phyloP scores from a whole-genome alignment of 345 rosid species.

The Laguncularia racemosa region DNA sequence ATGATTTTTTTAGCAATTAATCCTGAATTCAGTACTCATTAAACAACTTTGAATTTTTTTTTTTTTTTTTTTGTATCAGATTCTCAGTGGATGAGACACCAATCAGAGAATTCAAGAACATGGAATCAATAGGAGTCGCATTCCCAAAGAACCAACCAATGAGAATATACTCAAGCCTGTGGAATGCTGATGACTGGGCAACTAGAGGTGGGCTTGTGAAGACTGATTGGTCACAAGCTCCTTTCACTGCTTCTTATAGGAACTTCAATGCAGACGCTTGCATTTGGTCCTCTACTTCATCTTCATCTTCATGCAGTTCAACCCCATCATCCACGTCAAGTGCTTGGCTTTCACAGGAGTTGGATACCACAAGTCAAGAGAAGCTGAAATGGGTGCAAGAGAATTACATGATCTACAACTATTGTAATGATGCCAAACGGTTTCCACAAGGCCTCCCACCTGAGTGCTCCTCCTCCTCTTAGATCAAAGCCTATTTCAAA shows the following conservation, averaged over 20 bases:
- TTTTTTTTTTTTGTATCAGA: conserved; percentile 1
- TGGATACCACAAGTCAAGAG: conserved; percentile 25
- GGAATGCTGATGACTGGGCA: conserved; percentile 66
- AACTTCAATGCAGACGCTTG: conserved; percentile 41
- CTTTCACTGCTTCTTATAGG: conserved; percentile 51
- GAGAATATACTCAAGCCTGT: conserved; percentile 54
- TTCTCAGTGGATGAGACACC: conserved; percentile 53
- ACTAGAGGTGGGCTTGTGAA: conserved; percentile 54
- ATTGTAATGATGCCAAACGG: conserved; percentile 41
- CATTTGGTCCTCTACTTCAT: conserved; percentile 28
- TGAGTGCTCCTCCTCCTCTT: conserved; percentile 26
- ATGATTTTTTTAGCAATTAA: no score
- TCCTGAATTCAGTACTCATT: no score
- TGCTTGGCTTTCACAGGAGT: conserved; percentile 33
- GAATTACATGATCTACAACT: conserved; percentile 53
- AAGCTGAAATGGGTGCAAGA: conserved; percentile 45
- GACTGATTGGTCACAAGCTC: conserved; percentile 56
- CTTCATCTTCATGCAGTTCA: conserved; percentile 24
- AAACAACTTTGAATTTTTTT: no score
- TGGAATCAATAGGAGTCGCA: conserved; percentile 35
- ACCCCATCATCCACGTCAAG: conserved; percentile 9
- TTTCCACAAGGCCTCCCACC: conserved; percentile 51
- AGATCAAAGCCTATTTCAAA: conserved; percentile 15
- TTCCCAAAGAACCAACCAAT: conserved; percentile 45
- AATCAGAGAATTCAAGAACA: conserved; percentile 55